A percentile compares a stretch with the other conserved stretches of the same genome.
phyloP scores from a whole-genome alignment of 1,284 basidiomycete species.

The Pseudozyma hubeiensis region DNA sequence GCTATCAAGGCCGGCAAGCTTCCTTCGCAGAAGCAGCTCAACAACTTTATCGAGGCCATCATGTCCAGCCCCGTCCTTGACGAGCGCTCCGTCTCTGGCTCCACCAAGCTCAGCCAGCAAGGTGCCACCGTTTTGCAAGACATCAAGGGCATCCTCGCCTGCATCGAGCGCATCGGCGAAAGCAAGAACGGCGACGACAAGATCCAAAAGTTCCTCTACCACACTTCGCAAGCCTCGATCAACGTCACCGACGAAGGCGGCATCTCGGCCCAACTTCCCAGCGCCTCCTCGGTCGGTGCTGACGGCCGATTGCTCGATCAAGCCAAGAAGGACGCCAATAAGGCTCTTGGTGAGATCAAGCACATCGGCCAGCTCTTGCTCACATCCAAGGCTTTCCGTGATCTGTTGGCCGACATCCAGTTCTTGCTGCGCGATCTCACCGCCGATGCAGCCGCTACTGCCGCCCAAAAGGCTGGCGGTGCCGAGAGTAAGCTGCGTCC shows the following conservation, averaged over 20 bases:
- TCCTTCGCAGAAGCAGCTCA: slow-evolving; percentile 52
- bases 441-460: slow-evolving; percentile 69
- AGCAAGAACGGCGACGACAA: slow-evolving; percentile 68
- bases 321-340: slow-evolving; percentile 66
- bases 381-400: slow-evolving; percentile 70
- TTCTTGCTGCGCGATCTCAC: slow-evolving; percentile 70
- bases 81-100: slow-evolving; percentile 42
- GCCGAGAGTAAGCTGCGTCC: slow-evolving; percentile 62
- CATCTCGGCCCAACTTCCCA: slow-evolving; percentile 28
- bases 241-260: slow-evolving; percentile 43
- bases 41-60: slow-evolving; percentile 44
- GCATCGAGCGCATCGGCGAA: slow-evolving; percentile 52
- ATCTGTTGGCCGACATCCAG: slow-evolving; percentile 70
- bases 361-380: slow-evolving; percentile 70
- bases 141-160: slow-evolving; percentile 55
- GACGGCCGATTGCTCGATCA: slow-evolving; percentile 63
- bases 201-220: slow-evolving; percentile 70
- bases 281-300: slow-evolving; percentile 51
- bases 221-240: slow-evolving; percentile 65
- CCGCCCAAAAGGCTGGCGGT: slow-evolving; percentile 55
- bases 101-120: slow-evolving; percentile 53
- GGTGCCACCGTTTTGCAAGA: slow-evolving; percentile 46
- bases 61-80: slow-evolving; percentile 53
- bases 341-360: slow-evolving; percentile 69
- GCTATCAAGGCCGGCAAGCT: slow-evolving; percentile 56